Base-by-base conservation (phyloP, 169 alveolate genomes). In the Eimeria sp. region DNA sequence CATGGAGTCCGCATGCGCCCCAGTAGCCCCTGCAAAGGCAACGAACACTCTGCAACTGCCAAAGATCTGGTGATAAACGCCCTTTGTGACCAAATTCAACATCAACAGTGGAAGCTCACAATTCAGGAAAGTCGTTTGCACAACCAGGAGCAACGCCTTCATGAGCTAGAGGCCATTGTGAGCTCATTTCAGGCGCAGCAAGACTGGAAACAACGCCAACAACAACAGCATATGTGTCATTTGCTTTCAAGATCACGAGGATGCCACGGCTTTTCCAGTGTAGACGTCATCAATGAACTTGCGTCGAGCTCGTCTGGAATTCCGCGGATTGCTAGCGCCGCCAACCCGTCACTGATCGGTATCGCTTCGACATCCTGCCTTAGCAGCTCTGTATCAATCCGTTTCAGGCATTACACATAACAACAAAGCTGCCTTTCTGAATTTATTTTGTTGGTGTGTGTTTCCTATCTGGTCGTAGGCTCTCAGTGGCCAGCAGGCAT, bases 101-200 rank as follows among this genome's bases (percentile, higher is more conserved):
- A 83, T 43, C 90, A 83, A 37, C 90, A 83, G 40, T 56, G 90
- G 74, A 60, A 83, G 40, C 49, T 83, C 27, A n/a, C 27, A 56
- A n/a, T 56, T 58, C 90, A 83, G 76, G 90, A 83, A 54, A 60
- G 58, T 33, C 90, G 90, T n/a, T 62, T 83, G 30, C 66, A 83
- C 72, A 58, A 56, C 54, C 90, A 83, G 54, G 90, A 83, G 37
- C 71, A 60, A 83, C 90, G 90, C 37, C 71, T 83, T 16, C 90
- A 60, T 33, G 76, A 83, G 56, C 58, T 83, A n/a, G 90, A 83
- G 90, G 74, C 71, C 40, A 18, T 83, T 43, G 71, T 83, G 37
- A 37, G 74, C 74, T 56, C 90, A n/a, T 33, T 54, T 4, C 90
- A 83, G 23, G 71, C 74, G 4, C 90, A 83, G 71, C 90, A 83